Base-by-base conservation (phyloP, 202 grass and related monocot genomes). In the Elaeis oleifera region DNA sequence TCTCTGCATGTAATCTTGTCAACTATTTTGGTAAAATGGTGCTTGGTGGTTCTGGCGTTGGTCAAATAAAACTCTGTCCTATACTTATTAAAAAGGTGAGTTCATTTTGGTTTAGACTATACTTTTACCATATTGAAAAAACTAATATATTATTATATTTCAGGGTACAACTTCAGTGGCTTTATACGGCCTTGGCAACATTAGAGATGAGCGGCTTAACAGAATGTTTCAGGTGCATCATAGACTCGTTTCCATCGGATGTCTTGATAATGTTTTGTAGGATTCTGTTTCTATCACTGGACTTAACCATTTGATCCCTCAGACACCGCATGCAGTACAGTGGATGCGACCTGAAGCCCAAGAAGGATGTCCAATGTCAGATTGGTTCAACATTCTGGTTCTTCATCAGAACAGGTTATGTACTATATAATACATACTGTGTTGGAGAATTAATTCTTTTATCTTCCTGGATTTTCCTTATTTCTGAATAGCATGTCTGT, bases 1-100 rank as follows among this genome's bases (percentile, higher is more conserved):
- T 97, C 64, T 97, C 88, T 6, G 82, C 88, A 63, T 92, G 88
- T 78, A 97, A 97, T 86, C 79, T 97, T 77, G 84, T 92, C 49
- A 97, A 97, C 71, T 97, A 97, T 80, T 97, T 97, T 59, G 94
- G 94, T 55, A 92, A 97, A 75, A 89, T 97, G 94, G 85, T 84
- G 48, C 88, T 97, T 49, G 94, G 82, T 54, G 82, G 80, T 36
- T 97, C 92, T 80, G 88, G 92, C 18, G 79, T 97, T 79, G 85
- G 94, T 51, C 77, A 92, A 74, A 84, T 97, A 74, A 67, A 77
- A 70, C 68, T 97, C 55, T 76, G 81, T 84, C 88, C 88, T 73
- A 82, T 92, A 75, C 88, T 97, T 0, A 65, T 97, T 53, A 92
- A 76, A 86, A 92, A 97, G 85, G 94, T 92, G 27, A 19, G 24